Evolutionary conservation across 1,284 basidiomycete species (phyloP), one percentile per base, ranked within the genome.

Genomic region (Ceratobasidium theobromae): DNA sequence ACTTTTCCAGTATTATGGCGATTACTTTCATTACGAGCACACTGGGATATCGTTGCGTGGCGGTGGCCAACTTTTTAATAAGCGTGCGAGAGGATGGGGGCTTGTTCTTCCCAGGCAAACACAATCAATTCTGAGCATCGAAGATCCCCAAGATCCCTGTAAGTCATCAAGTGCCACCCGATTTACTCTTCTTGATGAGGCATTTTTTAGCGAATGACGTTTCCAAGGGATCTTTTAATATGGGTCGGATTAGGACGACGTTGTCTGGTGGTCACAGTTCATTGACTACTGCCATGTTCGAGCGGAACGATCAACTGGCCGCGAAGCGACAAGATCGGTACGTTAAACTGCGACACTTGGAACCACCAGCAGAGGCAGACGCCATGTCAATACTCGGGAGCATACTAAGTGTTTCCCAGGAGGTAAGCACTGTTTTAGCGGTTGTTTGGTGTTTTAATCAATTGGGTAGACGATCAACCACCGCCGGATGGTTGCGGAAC

Each of bases 1-100:
- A 75, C 95, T 98, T 75, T 95, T 99, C 72, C 95, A 99, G 80
- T 81, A 97, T 8, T 98, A 98, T 74, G 96, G 95, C 12, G 82
- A 84, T 66, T 87, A 89, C 74, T 98, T 98, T 83, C 95, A 96
- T 76, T 96, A 93, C 71, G 84, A 89, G 67, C 86, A 89, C 72
- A 86, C 89, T n/a, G 95, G 95, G 4, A 93, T 99, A 71, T 95
- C 93, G 1, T 76, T 99, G 18, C 82, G 88, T 38, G 82, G 88
- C 48, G 92, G 93, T 4, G 95, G 95, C 5, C 84, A 82, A 33
- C 96, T 97, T 77, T 97, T 86, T 74, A 83, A 79, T 75, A 97
- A 97, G 77, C 77, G 79, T 46, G 79, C 84, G 53, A 79, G 91
- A 69, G 94, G 93, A 0, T 97, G 95, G 90, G 58, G 58, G 14